Conservation (phyloP, 2,329 filamentous ascomycete genomes). For the Botryotinia convoluta region DNA sequence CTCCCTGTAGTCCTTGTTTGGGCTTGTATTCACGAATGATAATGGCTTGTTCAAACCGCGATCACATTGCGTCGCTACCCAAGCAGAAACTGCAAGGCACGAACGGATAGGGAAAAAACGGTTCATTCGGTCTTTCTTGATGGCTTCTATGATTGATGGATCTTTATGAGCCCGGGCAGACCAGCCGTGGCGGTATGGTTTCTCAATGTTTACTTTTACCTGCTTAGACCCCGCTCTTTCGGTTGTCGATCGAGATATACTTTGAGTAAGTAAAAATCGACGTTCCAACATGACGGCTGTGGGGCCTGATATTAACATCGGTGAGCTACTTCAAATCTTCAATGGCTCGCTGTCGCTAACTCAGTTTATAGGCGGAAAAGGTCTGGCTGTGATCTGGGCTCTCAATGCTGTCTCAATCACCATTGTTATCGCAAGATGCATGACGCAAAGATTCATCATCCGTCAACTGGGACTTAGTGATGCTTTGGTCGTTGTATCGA, state of each 20-base stretch:
- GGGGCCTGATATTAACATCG: slow-evolving; percentile 14
- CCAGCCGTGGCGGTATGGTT: not conserved
- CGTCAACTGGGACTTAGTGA: slow-evolving; percentile 25
- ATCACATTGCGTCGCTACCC: not conserved
- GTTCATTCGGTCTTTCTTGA: not conserved
- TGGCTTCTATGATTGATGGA: not conserved
- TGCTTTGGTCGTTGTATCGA: slow-evolving; percentile 21
- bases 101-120: not conserved
- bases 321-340: not conserved
- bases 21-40: not conserved
- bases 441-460: slow-evolving; percentile 21
- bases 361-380: not conserved
- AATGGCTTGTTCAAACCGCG: not conserved
- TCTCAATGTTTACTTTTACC: not conserved
- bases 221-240: not conserved
- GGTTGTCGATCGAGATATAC: not conserved
- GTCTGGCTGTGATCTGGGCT: slow-evolving; percentile 22
- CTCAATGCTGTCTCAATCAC: slow-evolving; percentile 21
- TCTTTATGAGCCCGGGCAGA: not conserved
- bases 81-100: not conserved
- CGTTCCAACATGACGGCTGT: not conserved
- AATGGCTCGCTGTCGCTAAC: not conserved
- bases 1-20: not conserved
- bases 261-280: not conserved
- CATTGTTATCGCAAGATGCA: slow-evolving; percentile 23